Evolutionary conservation across 768 basidiomycete species (phyloP).

Genomic region (Strobilomyces dryophilus): DNA sequence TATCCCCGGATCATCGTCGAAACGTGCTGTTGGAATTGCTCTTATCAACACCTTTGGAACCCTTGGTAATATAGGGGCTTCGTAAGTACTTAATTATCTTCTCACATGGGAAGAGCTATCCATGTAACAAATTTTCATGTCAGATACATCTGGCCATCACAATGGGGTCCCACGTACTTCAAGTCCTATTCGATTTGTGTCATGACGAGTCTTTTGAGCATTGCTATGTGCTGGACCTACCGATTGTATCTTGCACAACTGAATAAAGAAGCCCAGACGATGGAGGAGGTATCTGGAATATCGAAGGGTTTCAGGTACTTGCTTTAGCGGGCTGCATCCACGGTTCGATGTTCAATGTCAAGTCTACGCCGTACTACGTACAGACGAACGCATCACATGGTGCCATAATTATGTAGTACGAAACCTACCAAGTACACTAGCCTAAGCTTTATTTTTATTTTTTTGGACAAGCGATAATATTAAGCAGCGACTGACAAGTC

Average conservation of each 20-base stretch:
- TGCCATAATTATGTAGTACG: too few species aligned
- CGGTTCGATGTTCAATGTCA: background rate
- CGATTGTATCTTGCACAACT: conserved; percentile 38
- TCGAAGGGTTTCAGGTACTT: conserved; percentile 43
- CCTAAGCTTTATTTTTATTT: too few species aligned
- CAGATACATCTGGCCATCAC: conserved; percentile 61
- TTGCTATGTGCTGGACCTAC: conserved; percentile 47
- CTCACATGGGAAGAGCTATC: background rate
- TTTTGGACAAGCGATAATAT: too few species aligned
- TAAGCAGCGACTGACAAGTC: too few species aligned
- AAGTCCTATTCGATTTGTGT: conserved; percentile 76
- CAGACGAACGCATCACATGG: too few species aligned
- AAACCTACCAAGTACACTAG: too few species aligned
- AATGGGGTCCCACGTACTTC: conserved; percentile 67
- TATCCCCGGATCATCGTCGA: conserved; percentile 67
- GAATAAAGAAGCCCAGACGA: conserved; percentile 36
- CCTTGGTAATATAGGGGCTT: conserved; percentile 76
- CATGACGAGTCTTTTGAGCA: conserved; percentile 45
- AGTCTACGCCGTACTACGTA: too few species aligned
- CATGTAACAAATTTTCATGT: background rate
- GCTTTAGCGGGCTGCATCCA: conserved; percentile 25
- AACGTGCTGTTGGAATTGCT: conserved; percentile 81
- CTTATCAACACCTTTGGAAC: conserved; percentile 76
- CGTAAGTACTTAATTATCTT: conserved; percentile 46
- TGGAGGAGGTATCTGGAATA: conserved; percentile 34